phyloP scores from a whole-genome alignment of 139 green algal species.

The Tetraselmis chui region DNA sequence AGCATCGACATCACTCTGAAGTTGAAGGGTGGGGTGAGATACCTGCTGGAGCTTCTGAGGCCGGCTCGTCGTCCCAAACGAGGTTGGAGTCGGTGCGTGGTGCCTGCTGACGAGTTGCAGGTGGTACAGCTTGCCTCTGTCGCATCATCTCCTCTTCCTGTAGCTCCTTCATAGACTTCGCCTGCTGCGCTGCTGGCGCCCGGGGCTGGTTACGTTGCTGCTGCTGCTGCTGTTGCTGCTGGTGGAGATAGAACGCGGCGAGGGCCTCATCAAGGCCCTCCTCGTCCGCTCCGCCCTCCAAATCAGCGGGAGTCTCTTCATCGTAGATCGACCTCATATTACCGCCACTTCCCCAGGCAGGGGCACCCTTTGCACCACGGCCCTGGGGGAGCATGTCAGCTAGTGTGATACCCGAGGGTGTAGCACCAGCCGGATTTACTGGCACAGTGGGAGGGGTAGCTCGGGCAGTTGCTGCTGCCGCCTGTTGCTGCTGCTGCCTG shows the following conservation, averaged over 20 bases:
- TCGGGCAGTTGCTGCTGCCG: neutral
- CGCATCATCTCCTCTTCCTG: neutral
- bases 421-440: neutral
- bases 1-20: no score
- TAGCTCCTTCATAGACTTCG: conserved; percentile 1
- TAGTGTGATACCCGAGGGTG: neutral
- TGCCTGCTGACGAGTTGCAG: neutral
- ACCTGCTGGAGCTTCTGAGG: no score
- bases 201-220: neutral
- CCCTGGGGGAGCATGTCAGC: neutral
- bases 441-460: neutral
- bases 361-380: neutral
- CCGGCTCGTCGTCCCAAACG: no score
- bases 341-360: conserved; percentile 18
- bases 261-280: conserved; percentile 30
- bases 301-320: conserved; percentile 39
- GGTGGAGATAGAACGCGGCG: neutral
- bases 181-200: neutral
- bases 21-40: no score
- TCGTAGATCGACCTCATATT: conserved; percentile 22
- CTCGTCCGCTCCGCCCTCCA: conserved; percentile 41
- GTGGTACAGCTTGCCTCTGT: neutral
- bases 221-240: conserved; percentile 4
- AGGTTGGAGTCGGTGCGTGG: no score
- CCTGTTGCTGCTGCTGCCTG: conserved; percentile 9